phyloP scores from a whole-genome alignment of 2,329 filamentous ascomycete species.

The Pseudocercospora cruenta region DNA sequence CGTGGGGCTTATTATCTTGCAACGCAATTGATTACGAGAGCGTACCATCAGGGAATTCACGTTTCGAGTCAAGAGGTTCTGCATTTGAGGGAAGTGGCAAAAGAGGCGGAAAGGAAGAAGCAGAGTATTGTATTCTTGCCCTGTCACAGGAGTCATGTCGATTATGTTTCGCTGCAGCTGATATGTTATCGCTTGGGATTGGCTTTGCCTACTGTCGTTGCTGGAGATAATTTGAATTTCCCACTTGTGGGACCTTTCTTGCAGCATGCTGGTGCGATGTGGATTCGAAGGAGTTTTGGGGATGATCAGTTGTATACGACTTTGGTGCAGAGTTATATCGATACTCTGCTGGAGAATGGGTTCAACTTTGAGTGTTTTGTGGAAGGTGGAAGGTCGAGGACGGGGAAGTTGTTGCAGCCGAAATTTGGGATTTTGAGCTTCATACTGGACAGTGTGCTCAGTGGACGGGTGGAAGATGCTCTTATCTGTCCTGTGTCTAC shows the following conservation, averaged over 20 bases:
- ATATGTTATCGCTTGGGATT: slow-evolving; percentile 94
- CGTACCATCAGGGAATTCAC: slow-evolving; percentile 95
- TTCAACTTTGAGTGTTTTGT: slow-evolving; percentile 98
- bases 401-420: slow-evolving; percentile 88
- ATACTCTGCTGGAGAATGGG: slow-evolving; percentile 84
- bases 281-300: slow-evolving; percentile 89
- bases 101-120: slow-evolving; percentile 80
- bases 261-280: slow-evolving; percentile 96
- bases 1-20: slow-evolving; percentile 85
- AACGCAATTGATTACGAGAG: slow-evolving; percentile 85
- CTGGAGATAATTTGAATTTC: slow-evolving; percentile 95
- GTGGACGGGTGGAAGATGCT: slow-evolving; percentile 83
- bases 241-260: slow-evolving; percentile 86
- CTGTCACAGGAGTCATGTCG: slow-evolving; percentile 91
- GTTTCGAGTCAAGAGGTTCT: slow-evolving; percentile 93
- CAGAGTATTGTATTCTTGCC: slow-evolving; percentile 96
- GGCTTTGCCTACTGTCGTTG: slow-evolving; percentile 85
- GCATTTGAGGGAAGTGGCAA: slow-evolving; percentile 77
- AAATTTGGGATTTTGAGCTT: slow-evolving; percentile 96
- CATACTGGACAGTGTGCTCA: slow-evolving; percentile 85
- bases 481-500: slow-evolving; percentile 95
- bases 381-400: slow-evolving; percentile 88
- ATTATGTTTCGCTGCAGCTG: slow-evolving; percentile 92
- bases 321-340: slow-evolving; percentile 94
- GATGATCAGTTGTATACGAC: slow-evolving; percentile 89